phyloP scores from a whole-genome alignment of 441 rosid genomes.

The Syzygium malaccense region DNA sequence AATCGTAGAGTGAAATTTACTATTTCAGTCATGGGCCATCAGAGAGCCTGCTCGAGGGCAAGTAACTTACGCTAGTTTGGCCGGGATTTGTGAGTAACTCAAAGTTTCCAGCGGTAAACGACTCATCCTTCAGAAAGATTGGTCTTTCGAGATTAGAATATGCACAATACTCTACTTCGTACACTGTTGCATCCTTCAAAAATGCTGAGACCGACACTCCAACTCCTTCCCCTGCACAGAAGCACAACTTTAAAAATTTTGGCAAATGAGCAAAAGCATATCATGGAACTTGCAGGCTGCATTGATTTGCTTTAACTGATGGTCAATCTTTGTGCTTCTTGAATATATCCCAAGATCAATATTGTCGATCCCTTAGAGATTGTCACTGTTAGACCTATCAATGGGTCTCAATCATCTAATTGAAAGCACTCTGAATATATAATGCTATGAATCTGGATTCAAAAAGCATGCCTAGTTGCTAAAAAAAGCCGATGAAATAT shows the following conservation, averaged over 20 bases:
- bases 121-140: constrained; percentile 14
- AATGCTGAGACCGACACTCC: constrained; percentile 53
- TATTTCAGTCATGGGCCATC: background rate
- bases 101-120: constrained; percentile 33
- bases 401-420: background rate
- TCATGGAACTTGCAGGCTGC: background rate
- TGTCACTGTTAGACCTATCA: background rate
- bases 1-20: background rate
- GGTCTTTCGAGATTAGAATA: constrained; percentile 47
- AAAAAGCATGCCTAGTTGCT: background rate
- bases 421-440: background rate
- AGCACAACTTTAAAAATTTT: background rate
- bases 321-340: no score
- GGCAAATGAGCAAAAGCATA: background rate
- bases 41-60: background rate
- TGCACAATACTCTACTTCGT: constrained; percentile 63
- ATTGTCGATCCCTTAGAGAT: background rate
- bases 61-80: constrained; percentile 30
- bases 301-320: background rate
- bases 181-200: constrained; percentile 30
- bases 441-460: background rate
- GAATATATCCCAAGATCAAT: no score
- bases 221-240: constrained; percentile 74
- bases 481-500: background rate
- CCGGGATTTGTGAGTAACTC: constrained; percentile 28